These are phyloP conservation scores for Phytopythium mirpurense DNA, from an alignment of 352 stramenopile genomes.

Conservation along the genomic window DNA sequence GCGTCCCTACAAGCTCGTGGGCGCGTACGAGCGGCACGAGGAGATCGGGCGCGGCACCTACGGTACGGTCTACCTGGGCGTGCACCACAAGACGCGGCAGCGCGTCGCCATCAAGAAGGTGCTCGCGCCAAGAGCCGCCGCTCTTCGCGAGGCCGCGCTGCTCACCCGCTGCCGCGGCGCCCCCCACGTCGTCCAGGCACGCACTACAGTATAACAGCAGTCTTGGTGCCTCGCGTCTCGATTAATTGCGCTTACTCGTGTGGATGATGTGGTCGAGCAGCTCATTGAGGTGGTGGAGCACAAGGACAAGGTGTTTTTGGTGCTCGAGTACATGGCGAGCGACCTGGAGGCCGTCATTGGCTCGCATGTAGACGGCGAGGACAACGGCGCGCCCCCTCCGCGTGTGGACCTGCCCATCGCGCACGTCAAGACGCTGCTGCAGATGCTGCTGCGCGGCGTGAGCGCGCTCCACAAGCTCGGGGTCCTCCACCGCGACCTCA, in stretches of 20 bases:
- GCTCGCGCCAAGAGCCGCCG: slow-evolving; percentile 26
- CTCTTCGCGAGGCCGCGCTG: slow-evolving; percentile 42
- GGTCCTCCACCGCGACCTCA: slow-evolving; percentile 76
- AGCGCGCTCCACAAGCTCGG: slow-evolving; percentile 44
- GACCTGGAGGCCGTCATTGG: slow-evolving; percentile 62
- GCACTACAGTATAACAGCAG: too few relatives aligned
- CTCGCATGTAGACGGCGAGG: neutral
- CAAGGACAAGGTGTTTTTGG: slow-evolving; percentile 62
- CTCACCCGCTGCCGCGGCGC: slow-evolving; percentile 41
- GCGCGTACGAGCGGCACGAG: slow-evolving; percentile 58
- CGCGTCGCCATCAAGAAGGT: slow-evolving; percentile 81
- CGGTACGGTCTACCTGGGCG: slow-evolving; percentile 65
- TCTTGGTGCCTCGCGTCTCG: too few relatives aligned
- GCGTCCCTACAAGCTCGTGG: slow-evolving; percentile 60
- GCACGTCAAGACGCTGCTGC: slow-evolving; percentile 66
- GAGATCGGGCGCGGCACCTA: slow-evolving; percentile 83
- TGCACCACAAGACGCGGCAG: slow-evolving; percentile 24
- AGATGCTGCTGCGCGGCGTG: slow-evolving; percentile 60
- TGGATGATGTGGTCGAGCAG: slow-evolving; percentile 22
- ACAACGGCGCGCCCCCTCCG: slow-evolving; percentile 19
- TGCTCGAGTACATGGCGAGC: slow-evolving; percentile 78
- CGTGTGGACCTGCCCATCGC: slow-evolving; percentile 31
- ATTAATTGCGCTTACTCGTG: too few relatives aligned
- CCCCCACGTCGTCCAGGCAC: slow-evolving; percentile 55
- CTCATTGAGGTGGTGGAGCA: slow-evolving; percentile 50